Evolutionary conservation across 345 rosid genomes (phyloP), one percentile per base, ranked within the genome.

Genomic region (Pelargonium nanum): DNA sequence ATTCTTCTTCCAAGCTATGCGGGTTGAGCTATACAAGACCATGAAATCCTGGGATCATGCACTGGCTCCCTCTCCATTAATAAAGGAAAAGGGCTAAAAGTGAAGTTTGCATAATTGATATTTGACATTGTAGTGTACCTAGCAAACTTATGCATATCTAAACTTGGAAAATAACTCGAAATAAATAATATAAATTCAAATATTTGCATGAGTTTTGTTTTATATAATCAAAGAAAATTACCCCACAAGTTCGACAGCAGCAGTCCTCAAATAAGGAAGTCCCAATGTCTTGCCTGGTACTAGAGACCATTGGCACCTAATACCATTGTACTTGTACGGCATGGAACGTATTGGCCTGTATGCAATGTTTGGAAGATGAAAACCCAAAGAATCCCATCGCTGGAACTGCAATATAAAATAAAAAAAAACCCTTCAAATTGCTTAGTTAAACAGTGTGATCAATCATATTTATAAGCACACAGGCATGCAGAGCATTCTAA

Each of bases 281-380:
- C 56, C 57, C n/a, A 23, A 61, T 50, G 60, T 65, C 1, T 48
- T 23, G 0, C 61, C 61, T 20, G 66, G 66, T 30, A 57, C 30
- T 2, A 61, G 61, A 45, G 24, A 61, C 20, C 56, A 68, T 21
- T 20, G 71, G 57, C 71, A 68, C 50, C 26, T 24, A n/a, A 68
- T 56, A 22, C 28, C 53, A 55, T 55, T 68, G 20, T 19, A 52
- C 45, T 65, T 61, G 23, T 60, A 60, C 56, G 66, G 57, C 26
- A 61, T 25, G 61, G 62, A 24, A 30, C 4, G n/a, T 9, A 48
- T 24, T 45, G 66, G 61, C n/a, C 58, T 56, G 32, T 23, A 26
- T 61, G 56, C 55, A 19, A 20, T 67, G 28, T 56, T 50, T 19
- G 62, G 30, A 62, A 56, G 62, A 56, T 51, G 53, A 22, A 62